Conservation (phyloP, 805 yeast genomes). For the Maudiozyma turicensis region DNA sequence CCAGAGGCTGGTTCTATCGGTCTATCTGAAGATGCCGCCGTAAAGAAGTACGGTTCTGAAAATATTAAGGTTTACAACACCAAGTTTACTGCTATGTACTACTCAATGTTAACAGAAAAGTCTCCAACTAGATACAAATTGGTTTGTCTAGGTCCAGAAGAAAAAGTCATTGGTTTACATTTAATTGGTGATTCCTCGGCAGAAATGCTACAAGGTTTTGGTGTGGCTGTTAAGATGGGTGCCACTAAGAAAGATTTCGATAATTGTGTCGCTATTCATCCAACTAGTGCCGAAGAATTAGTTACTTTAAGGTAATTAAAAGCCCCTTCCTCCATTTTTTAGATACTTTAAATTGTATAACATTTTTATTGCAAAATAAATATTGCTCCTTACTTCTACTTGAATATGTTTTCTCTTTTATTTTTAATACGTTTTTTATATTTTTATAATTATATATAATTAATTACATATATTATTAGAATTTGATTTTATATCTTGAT, state of each 20-base stretch:
- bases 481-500: not conserved
- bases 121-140: constrained; percentile 83
- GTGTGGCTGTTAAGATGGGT: constrained; percentile 98
- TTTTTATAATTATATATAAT: constrained; percentile 1
- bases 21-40: constrained; percentile 68
- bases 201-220: constrained; percentile 96
- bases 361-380: no score
- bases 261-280: constrained; percentile 94
- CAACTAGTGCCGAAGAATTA: constrained; percentile 95
- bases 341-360: not conserved
- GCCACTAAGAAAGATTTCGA: constrained; percentile 96
- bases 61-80: constrained; percentile 75
- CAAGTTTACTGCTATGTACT: constrained; percentile 84
- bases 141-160: constrained; percentile 67
- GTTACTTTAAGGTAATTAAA: constrained; percentile 48
- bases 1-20: constrained; percentile 98
- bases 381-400: not conserved
- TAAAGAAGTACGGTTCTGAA: constrained; percentile 66
- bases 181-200: constrained; percentile 84
- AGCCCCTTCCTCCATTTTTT: not conserved
- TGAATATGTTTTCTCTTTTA: not conserved
- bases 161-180: constrained; percentile 93
- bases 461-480: constrained; percentile 1
- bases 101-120: constrained; percentile 73
- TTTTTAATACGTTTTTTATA: not conserved